phyloP scores from a whole-genome alignment of 2,329 filamentous ascomycete species.

The Drechslerella coelobrocha region DNA sequence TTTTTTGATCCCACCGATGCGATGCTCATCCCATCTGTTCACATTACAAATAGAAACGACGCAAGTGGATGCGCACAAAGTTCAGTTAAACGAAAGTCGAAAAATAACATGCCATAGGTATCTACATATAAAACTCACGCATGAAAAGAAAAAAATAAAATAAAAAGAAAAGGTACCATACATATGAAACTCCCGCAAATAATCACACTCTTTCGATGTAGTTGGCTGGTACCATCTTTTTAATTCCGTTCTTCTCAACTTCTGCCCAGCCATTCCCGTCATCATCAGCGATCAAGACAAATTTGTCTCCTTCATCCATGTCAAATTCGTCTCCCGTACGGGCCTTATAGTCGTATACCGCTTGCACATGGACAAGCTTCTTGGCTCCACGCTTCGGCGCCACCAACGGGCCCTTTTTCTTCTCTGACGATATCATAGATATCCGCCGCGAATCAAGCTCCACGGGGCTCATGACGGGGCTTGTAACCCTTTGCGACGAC shows the following conservation, averaged over 20 bases:
- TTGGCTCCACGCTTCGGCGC: constrained; percentile 89
- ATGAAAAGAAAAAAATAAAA: background rate
- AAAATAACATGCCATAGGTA: background rate
- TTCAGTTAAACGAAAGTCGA: too few relatives aligned
- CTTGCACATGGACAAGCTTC: constrained; percentile 91
- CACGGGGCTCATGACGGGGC: constrained; percentile 57
- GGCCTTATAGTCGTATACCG: constrained; percentile 88
- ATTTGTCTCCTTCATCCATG: constrained; percentile 88
- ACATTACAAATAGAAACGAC: background rate
- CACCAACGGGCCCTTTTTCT: constrained; percentile 90
- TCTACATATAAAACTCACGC: constrained; percentile 1
- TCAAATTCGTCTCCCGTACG: constrained; percentile 85
- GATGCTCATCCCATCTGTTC: constrained; percentile 10
- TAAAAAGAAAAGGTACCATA: constrained; percentile 6
- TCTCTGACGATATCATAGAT: constrained; percentile 58
- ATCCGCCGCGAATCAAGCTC: constrained; percentile 25
- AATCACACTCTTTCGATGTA: constrained; percentile 78
- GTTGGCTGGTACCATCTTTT: constrained; percentile 89
- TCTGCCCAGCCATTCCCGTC: constrained; percentile 95
- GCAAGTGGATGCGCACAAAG: background rate
- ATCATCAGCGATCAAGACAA: constrained; percentile 87
- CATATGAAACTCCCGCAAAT: background rate
- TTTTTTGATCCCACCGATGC: background rate
- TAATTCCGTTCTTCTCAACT: constrained; percentile 87
- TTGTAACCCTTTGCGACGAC: constrained; percentile 59